Evolutionary conservation across 371 early-diverging fungal species (phyloP).

Genomic region (Lichtheimia ornata): DNA sequence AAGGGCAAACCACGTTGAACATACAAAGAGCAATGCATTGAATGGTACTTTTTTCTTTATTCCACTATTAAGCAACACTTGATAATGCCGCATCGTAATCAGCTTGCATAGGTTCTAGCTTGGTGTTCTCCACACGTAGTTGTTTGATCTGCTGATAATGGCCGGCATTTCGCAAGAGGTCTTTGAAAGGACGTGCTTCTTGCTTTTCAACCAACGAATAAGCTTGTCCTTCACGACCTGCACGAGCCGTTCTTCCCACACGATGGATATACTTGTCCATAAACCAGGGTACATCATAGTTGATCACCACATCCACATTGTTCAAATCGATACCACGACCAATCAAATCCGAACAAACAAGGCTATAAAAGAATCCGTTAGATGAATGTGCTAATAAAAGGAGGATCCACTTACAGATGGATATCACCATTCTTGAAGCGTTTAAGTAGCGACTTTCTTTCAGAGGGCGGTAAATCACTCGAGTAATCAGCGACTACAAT

Average conservation of each 20-base stretch:
- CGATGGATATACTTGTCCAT: constrained; percentile 96
- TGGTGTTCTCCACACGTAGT: constrained; percentile 44
- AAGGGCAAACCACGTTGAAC: no score
- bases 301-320: constrained; percentile 83
- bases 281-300: constrained; percentile 91
- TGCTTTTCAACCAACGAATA: constrained; percentile 86
- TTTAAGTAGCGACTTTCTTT: constrained; percentile 68
- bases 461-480: constrained; percentile 73
- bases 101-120: constrained; percentile 15
- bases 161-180: constrained; percentile 72
- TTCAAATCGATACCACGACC: constrained; percentile 96
- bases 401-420: constrained; percentile 44
- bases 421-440: constrained; percentile 74
- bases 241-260: constrained; percentile 98
- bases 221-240: constrained; percentile 88
- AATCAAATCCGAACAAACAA: constrained; percentile 93
- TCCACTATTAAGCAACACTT: constrained; percentile 1
- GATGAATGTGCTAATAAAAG: neutral
- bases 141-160: constrained; percentile 60
- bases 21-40: no score
- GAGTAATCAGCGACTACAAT: constrained; percentile 78
- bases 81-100: constrained; percentile 10
- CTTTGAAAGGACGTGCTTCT: constrained; percentile 76
- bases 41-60: constrained; percentile 4
- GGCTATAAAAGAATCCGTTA: constrained; percentile 18